phyloP scores from a whole-genome alignment of 345 rosid species.

The Draba incana region DNA sequence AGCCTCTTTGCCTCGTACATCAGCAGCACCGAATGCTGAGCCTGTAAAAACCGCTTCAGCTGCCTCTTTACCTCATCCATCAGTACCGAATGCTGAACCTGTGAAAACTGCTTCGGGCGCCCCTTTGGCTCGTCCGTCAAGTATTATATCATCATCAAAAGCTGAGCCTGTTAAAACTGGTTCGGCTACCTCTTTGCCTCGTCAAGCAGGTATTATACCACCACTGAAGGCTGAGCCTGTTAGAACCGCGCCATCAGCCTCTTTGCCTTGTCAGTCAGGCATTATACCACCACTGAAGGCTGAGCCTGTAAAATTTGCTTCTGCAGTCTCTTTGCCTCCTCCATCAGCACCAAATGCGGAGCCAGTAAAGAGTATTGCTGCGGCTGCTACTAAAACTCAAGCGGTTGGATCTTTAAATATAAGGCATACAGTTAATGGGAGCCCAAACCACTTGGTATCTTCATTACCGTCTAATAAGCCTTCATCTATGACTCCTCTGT shows the following conservation, averaged over 20 bases:
- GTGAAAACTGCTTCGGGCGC: slow-evolving; percentile 37
- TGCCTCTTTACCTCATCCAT: slow-evolving; percentile 47
- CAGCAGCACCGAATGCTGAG: slow-evolving; percentile 17
- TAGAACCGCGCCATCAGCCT: neutral
- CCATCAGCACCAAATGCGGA: slow-evolving; percentile 40
- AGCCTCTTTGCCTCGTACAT: slow-evolving; percentile 20
- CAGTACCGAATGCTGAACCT: neutral
- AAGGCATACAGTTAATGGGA: slow-evolving; percentile 46
- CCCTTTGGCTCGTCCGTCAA: slow-evolving; percentile 47
- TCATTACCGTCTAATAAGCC: slow-evolving; percentile 41
- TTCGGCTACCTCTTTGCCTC: neutral
- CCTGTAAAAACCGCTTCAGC: slow-evolving; percentile 37
- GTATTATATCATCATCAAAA: slow-evolving; percentile 3
- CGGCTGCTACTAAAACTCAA: slow-evolving; percentile 34
- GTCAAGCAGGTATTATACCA: neutral
- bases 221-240: slow-evolving; percentile 12
- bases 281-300: slow-evolving; percentile 14
- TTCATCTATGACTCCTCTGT: slow-evolving; percentile 42
- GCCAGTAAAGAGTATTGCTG: slow-evolving; percentile 29
- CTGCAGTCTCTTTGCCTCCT: slow-evolving; percentile 48
- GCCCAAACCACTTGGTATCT: slow-evolving; percentile 35
- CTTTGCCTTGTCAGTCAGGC: slow-evolving; percentile 19
- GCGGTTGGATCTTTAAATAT: slow-evolving; percentile 41
- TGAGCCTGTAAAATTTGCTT: slow-evolving; percentile 39
- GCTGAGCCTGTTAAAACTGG: slow-evolving; percentile 9